Conservation (phyloP, 225 moss, liverwort and hornwort genomes). For the Takakia lepidozioides region DNA sequence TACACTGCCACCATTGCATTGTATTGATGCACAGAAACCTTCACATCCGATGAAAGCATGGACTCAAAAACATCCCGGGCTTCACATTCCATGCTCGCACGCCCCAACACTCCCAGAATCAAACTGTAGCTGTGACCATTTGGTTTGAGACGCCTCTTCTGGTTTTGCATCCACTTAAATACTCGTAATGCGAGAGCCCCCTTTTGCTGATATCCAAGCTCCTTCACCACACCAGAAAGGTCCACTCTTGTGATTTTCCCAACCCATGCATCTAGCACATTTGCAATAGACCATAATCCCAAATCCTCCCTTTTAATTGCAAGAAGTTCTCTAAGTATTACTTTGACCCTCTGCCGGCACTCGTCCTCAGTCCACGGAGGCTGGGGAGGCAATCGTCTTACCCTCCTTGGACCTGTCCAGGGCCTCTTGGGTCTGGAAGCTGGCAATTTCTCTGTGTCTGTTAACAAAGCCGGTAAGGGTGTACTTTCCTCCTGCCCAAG, state of each 20-base stretch:
- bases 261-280: slow-evolving; percentile 72
- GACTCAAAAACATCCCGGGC: slow-evolving; percentile 68
- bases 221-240: slow-evolving; percentile 57
- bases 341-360: slow-evolving; percentile 39
- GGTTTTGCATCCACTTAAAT: slow-evolving; percentile 79
- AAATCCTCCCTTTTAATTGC: slow-evolving; percentile 18
- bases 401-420: slow-evolving; percentile 39
- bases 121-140: slow-evolving; percentile 61
- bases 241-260: slow-evolving; percentile 84
- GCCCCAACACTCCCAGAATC: slow-evolving; percentile 72
- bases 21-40: slow-evolving; percentile 54
- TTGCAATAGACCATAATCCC: slow-evolving; percentile 46
- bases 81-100: slow-evolving; percentile 54
- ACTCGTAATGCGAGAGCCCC: slow-evolving; percentile 53
- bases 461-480: too few relatives aligned
- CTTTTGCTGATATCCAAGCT: slow-evolving; percentile 48
- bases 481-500: slow-evolving; percentile 99
- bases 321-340: slow-evolving; percentile 48
- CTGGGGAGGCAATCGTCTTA: slow-evolving; percentile 27
- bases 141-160: slow-evolving; percentile 76
- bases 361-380: slow-evolving; percentile 51
- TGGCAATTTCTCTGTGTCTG: too few relatives aligned
- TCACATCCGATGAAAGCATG: slow-evolving; percentile 15
- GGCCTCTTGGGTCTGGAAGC: too few relatives aligned
- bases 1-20: slow-evolving; percentile 88